Evolutionary conservation across 148 eudicot genomes (phyloP).

Genomic region (Camellia granthamiana): DNA sequence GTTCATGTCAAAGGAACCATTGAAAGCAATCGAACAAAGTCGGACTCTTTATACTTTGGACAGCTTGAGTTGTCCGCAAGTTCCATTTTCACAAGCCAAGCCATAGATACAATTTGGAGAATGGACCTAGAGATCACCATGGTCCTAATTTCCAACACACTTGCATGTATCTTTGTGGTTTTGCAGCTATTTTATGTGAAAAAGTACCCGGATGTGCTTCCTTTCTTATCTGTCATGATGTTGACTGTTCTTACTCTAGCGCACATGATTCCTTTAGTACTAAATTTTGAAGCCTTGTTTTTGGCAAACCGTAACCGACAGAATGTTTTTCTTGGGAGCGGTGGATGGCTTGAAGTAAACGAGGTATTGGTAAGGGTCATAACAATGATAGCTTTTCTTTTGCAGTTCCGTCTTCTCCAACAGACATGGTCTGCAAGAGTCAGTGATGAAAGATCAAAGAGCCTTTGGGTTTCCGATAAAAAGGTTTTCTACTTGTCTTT

Average conservation of each 20-base stretch:
- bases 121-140: conserved; percentile 84
- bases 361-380: conserved; percentile 85
- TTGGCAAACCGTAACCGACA: conserved; percentile 39
- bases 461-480: conserved; percentile 57
- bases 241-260: conserved; percentile 64
- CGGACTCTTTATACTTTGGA: conserved; percentile 68
- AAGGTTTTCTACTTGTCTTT: conserved; percentile 53
- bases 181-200: conserved; percentile 73
- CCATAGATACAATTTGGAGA: conserved; percentile 60
- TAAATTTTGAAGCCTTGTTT: conserved; percentile 86
- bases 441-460: conserved; percentile 33
- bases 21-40: conserved; percentile 60
- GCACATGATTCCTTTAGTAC: conserved; percentile 69
- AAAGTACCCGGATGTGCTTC: conserved; percentile 55
- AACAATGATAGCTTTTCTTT: conserved; percentile 85
- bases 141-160: conserved; percentile 82
- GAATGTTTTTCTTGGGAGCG: conserved; percentile 55
- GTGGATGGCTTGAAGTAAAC: conserved; percentile 87
- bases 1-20: conserved; percentile 58
- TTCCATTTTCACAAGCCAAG: conserved; percentile 53
- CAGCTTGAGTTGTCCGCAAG: conserved; percentile 48
- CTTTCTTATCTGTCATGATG: conserved; percentile 74
- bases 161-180: conserved; percentile 67
- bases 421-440: conserved; percentile 70
- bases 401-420: conserved; percentile 81